These are phyloP conservation scores for Penicillium cinerascens DNA, from an alignment of 495 filamentous ascomycete genomes.

Conservation along the genomic window DNA sequence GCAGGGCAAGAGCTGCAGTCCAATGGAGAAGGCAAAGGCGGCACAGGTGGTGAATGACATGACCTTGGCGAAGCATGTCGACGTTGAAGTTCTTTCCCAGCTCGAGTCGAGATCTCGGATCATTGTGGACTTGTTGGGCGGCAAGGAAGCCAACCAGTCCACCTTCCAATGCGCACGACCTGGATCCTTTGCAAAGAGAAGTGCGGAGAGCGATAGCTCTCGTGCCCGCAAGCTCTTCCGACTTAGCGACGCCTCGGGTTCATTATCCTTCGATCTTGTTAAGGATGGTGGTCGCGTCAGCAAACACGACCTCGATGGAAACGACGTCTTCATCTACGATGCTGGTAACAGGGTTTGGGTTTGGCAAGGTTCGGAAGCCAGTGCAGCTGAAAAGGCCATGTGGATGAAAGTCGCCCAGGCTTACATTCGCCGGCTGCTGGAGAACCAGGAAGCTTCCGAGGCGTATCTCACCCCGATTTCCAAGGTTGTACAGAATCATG, in stretches of 20 bases:
- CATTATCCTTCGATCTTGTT: slow-evolving; percentile 49
- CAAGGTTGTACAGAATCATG: slow-evolving; percentile 51
- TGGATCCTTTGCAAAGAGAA: slow-evolving; percentile 22
- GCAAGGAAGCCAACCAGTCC: slow-evolving; percentile 33
- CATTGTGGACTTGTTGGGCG: slow-evolving; percentile 54
- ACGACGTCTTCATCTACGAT: slow-evolving; percentile 59
- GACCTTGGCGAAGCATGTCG: slow-evolving; percentile 56
- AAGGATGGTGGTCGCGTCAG: slow-evolving; percentile 44
- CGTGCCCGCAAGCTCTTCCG: slow-evolving; percentile 48
- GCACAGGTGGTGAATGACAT: slow-evolving; percentile 61
- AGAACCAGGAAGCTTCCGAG: slow-evolving; percentile 31
- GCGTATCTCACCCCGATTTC: slow-evolving; percentile 48
- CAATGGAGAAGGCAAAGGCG: slow-evolving; percentile 63
- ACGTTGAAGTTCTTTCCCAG: slow-evolving; percentile 60
- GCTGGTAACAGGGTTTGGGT: slow-evolving; percentile 53
- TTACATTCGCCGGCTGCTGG: slow-evolving; percentile 49
- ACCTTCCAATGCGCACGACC: slow-evolving; percentile 41
- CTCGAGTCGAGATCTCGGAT: slow-evolving; percentile 49
- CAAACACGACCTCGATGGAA: slow-evolving; percentile 45
- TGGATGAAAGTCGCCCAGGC: slow-evolving; percentile 56
- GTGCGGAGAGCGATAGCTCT: slow-evolving; percentile 3
- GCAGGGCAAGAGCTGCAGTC: slow-evolving; percentile 59
- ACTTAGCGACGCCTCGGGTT: slow-evolving; percentile 53
- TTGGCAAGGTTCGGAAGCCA: slow-evolving; percentile 55
- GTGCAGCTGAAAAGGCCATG: slow-evolving; percentile 49